Evolutionary conservation across 169 alveolate genomes (phyloP), one percentile per base, ranked within the genome.

Genomic region (Plasmodium sp.): DNA sequence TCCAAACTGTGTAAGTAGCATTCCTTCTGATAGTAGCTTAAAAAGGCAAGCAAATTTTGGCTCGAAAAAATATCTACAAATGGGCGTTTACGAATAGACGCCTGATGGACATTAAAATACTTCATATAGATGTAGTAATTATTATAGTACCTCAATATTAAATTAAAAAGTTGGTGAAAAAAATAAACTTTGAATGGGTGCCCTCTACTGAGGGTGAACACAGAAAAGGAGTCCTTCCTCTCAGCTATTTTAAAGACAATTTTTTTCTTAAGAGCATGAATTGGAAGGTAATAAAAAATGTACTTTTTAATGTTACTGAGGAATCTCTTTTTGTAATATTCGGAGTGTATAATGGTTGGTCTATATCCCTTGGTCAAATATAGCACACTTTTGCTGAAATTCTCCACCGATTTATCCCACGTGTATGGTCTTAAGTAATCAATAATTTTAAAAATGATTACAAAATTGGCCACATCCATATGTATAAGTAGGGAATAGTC

Each of bases 391-490:
- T 90, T 90, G 71, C 94, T 80, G 51, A 90, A 90, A 67, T 79
- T 90, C 62, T 90, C 94, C 54, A 90, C 94, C 7, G 94, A 80
- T 80, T 90, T 90, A 31, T 90, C 94, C 94, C 94, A 90, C 2
- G 94, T 90, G 54, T 90, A 90, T 58, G 94, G 94, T 79, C 94
- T 54, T 80, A 90, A 90, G 34, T 90, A 90, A 74, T 90, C 94
- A 80, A 90, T 90, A 43, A 90, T 90, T 90, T 90, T 90, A 74
- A 90, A 90, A 58, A 80, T 80, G 2, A 90, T 90, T n/a, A 43
- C 84, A 80, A 34, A 27, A 90, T 90, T 90, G 27, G 81, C 39
- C 7, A 90, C 72, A 39, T 90, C 94, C 31, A 90, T 90, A 22
- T 90, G 94, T 80, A 90, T 90, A 80, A 90, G 90, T 5, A 90